Base-by-base conservation (phyloP, 1,139 yeast genomes). In the Hanseniaspora uvarum region DNA sequence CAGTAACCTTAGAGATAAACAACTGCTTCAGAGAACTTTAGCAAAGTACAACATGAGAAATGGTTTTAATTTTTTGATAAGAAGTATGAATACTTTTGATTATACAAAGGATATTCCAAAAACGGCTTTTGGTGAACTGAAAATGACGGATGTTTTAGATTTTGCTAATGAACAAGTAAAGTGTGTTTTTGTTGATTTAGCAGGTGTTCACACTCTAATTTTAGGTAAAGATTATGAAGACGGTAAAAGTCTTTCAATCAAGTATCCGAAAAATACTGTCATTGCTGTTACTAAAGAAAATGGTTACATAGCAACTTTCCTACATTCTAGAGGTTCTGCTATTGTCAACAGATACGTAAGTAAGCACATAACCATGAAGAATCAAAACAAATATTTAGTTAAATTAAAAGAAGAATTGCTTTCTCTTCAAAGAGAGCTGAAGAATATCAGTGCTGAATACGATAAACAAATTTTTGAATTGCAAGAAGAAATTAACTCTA, bases 181-280 rank as follows among this genome's bases (percentile, higher is more conserved):
- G 60, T 81, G 78, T 59, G 70, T 83, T 0, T 67, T 89, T 55
- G 80, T 88, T 55, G 96, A 89, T 68, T 62, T 74, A 16, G 74
- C 74, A 54, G 72, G 70, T 30, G 75, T 86, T 51, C 95, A 89
- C 61, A 73, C 75, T 28, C 70, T 75, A 0, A 70, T 83, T 0
- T 68, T 88, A 39, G 72, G 79, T 23, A 71, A 73, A 2, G 71
- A 78, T 48, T 71, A 79, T 56, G 60, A 63, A 2, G 74, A 72
- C n/a, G 92, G 86, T 0, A 77, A 76, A 59, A 54, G 58, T 0
- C 65, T 77, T 11, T 64, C 79, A 59, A 58, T 58, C 33, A 65
- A 70, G 24, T 64, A 63, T 26, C 59, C 65, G 0, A 67, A 70
- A 0, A 77, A 77, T 57, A 82, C 83, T 55, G 80, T 80, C 1